Evolutionary conservation across 2,329 filamentous ascomycete species (phyloP).

Genomic region (Akanthomyces uredinophilus): DNA sequence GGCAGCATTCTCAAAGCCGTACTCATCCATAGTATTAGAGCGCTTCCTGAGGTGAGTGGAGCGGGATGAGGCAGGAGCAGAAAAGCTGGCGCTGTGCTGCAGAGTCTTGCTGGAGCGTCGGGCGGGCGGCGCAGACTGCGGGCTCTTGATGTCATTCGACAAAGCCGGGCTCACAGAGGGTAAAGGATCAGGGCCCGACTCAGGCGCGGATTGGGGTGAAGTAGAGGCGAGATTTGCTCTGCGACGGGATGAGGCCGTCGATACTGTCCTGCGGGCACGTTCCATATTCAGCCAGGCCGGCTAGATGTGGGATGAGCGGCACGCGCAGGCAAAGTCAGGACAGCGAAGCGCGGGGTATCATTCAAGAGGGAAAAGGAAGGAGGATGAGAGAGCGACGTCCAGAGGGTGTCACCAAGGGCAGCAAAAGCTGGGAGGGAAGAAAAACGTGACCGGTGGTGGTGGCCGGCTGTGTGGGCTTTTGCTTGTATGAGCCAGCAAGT

Average conservation of each 20-base stretch:
- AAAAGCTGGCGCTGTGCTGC: slow-evolving; percentile 34
- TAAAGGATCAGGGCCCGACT: slow-evolving; percentile 28
- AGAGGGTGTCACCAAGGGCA: neutral
- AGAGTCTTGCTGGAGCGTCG: slow-evolving; percentile 32
- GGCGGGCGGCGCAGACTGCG: slow-evolving; percentile 26
- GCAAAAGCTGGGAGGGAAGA: neutral
- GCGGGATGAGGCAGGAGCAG: slow-evolving; percentile 28
- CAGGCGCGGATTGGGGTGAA: slow-evolving; percentile 30
- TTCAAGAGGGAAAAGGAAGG: neutral
- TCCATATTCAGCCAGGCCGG: slow-evolving; percentile 24
- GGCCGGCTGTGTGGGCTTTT: slow-evolving; percentile 11
- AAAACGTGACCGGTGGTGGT: neutral
- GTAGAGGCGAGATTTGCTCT: slow-evolving; percentile 28
- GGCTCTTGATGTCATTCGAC: slow-evolving; percentile 29
- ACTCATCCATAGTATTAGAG: slow-evolving; percentile 39
- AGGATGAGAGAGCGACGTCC: neutral
- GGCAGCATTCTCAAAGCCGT: slow-evolving; percentile 27
- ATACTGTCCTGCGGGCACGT: slow-evolving; percentile 31
- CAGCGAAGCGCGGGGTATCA: neutral
- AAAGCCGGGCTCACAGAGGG: slow-evolving; percentile 28
- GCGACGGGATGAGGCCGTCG: slow-evolving; percentile 25
- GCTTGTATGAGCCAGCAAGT: slow-evolving; percentile 16
- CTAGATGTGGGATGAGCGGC: slow-evolving; percentile 10
- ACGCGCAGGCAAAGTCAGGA: slow-evolving; percentile 3
- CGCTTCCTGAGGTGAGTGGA: slow-evolving; percentile 35